Base-by-base conservation (phyloP, 192 early-diverging fungal species). In the Mortierella claussenii region DNA sequence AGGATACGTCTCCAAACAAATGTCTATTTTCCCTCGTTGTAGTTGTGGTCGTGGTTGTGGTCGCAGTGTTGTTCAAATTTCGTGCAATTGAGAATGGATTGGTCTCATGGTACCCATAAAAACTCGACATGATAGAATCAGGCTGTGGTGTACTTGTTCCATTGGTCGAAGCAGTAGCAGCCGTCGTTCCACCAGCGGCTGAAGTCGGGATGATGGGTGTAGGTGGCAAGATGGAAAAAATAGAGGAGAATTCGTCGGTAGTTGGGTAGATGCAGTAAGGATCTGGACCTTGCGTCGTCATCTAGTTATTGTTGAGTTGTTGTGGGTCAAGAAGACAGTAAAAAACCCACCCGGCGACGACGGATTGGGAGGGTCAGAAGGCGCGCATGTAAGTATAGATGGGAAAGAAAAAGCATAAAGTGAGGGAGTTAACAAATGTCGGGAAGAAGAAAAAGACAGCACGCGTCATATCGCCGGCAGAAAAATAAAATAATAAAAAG, bases 201-300 rank as follows among this genome's bases (percentile, higher is more conserved):
- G 34, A 32, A 1, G 64, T 76, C 0, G 73, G 52, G 33, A 82
- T 82, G 54, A 85, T 65, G 18, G 81, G 70, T 53, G 66, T 69
- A 9, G 83, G 54, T 5, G 83, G 83, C 17, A 85, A 47, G 42
- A 81, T 79, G 30, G 81, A 81, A 60, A 85, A 85, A 13, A 85
- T 79, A 9, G 76, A 73, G 18, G 80, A 73, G 28, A 80, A 80
- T 58, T 82, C 73, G 27, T 85, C 79, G 5, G 80, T 74, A 11
- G 81, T 82, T 34, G 69, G 55, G 55, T 82, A 81, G 13, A 70
- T 75, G 52, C 69, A 81, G 52, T 81, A 85, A 23, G 83, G 83
- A 60, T 85, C 83, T 13, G 80, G 71, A 8, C 70, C 79, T 55
- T 81, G 80, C 3, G 73, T 68, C 18, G 71, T 74, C 83, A 85